phyloP scores from a whole-genome alignment of 2,329 filamentous ascomycete genomes.

The Ascochyta clinopodiicola region DNA sequence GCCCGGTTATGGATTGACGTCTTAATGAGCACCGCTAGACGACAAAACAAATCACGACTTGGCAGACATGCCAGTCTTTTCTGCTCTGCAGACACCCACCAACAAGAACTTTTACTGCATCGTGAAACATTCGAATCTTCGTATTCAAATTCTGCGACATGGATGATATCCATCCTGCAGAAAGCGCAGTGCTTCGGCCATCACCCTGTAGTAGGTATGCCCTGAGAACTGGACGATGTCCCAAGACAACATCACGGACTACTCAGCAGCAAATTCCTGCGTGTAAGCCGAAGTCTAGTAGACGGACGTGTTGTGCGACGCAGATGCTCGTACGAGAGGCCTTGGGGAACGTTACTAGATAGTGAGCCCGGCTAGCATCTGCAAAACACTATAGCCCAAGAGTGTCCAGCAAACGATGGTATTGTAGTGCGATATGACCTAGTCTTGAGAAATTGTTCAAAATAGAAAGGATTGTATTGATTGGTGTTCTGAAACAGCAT shows the following conservation, averaged over 20 bases:
- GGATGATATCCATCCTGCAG: neutral
- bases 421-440: neutral
- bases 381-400: too few species aligned
- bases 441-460: neutral
- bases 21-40: conserved; percentile 43
- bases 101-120: neutral
- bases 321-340: conserved; percentile 1
- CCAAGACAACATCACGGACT: neutral
- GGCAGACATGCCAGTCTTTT: conserved; percentile 31
- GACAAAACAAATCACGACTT: conserved; percentile 34
- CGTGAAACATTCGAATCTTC: neutral
- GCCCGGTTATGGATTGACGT: conserved; percentile 38
- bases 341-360: neutral
- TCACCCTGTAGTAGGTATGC: too few species aligned
- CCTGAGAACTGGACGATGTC: too few species aligned
- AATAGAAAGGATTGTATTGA: neutral
- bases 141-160: neutral
- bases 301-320: neutral
- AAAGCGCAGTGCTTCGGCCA: neutral
- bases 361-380: neutral
- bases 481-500: neutral
- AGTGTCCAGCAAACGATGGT: neutral
- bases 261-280: neutral
- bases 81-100: conserved; percentile 21
- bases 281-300: neutral